Conservation (phyloP, 2,329 filamentous ascomycete genomes). For the Fusarium hostae region DNA sequence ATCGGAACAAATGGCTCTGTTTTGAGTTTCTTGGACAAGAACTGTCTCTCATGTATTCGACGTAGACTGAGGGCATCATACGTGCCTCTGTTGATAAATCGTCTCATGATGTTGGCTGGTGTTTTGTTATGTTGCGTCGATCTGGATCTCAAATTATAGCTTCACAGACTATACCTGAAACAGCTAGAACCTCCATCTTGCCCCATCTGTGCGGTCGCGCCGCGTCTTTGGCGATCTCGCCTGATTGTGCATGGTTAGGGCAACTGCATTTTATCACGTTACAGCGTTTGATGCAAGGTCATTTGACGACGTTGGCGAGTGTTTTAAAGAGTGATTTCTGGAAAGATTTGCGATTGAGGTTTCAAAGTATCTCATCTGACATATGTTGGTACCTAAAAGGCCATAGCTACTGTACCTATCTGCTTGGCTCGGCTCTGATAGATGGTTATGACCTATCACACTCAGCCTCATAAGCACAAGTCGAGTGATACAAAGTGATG, state of each 20-base stretch:
- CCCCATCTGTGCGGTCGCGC: slow-evolving; percentile 42
- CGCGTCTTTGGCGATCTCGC: slow-evolving; percentile 42
- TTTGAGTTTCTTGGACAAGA: background rate
- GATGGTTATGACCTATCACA: background rate
- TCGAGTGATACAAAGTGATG: background rate
- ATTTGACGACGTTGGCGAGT: background rate
- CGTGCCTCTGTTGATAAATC: background rate
- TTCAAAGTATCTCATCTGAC: background rate
- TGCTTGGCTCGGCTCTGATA: background rate
- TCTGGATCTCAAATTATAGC: slow-evolving; percentile 12
- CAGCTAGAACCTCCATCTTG: slow-evolving; percentile 28
- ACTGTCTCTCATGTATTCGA: rapidly evolving
- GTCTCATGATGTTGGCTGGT: background rate
- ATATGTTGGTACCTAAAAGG: background rate
- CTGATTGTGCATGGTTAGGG: slow-evolving; percentile 41
- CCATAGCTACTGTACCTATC: background rate
- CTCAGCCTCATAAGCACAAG: background rate
- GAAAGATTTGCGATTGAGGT: background rate
- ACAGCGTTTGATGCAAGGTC: slow-evolving; percentile 12
- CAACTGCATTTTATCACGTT: slow-evolving; percentile 36
- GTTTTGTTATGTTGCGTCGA: background rate
- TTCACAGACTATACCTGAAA: slow-evolving; percentile 15
- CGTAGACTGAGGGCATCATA: background rate
- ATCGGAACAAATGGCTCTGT: rapidly evolving
- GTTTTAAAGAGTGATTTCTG: background rate